Evolutionary conservation across 148 eudicot species (phyloP).

Genomic region (Vaccinium darrowii): DNA sequence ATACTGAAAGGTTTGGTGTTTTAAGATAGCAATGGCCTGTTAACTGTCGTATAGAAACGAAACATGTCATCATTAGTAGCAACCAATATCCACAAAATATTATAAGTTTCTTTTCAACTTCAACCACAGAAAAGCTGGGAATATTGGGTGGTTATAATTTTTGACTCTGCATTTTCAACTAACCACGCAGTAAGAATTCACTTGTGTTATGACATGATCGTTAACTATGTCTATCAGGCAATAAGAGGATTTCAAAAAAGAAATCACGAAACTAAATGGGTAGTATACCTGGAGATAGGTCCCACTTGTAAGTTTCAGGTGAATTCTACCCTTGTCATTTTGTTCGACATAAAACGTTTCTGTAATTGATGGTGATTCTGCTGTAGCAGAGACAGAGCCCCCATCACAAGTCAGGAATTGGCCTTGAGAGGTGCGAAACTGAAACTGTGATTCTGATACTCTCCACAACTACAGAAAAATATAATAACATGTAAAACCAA

Average conservation of each 20-base stretch:
- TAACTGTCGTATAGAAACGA: background rate
- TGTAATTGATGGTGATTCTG: constrained; percentile 39
- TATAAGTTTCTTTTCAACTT: background rate
- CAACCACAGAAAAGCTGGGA: constrained; percentile 1
- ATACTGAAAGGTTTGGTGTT: background rate
- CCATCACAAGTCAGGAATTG: constrained; percentile 59
- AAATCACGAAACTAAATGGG: background rate
- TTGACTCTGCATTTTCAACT: background rate
- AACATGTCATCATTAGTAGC: background rate
- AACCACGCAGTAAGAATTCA: background rate
- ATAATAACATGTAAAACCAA: background rate
- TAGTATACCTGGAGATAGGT: constrained; percentile 55
- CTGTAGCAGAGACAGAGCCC: constrained; percentile 43
- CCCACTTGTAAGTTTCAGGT: constrained; percentile 50
- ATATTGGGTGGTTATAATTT: background rate
- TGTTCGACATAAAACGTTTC: constrained; percentile 68
- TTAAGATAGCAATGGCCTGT: background rate
- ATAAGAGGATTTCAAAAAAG: background rate
- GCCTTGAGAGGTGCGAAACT: constrained; percentile 56
- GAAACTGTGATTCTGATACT: constrained; percentile 57
- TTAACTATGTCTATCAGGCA: background rate
- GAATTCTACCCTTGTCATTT: constrained; percentile 45
- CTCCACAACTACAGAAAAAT: constrained; percentile 62
- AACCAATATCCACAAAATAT: background rate
- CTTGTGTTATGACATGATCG: background rate